Conservation (phyloP, 306 rosid genomes). For the Medicago arabica region DNA sequence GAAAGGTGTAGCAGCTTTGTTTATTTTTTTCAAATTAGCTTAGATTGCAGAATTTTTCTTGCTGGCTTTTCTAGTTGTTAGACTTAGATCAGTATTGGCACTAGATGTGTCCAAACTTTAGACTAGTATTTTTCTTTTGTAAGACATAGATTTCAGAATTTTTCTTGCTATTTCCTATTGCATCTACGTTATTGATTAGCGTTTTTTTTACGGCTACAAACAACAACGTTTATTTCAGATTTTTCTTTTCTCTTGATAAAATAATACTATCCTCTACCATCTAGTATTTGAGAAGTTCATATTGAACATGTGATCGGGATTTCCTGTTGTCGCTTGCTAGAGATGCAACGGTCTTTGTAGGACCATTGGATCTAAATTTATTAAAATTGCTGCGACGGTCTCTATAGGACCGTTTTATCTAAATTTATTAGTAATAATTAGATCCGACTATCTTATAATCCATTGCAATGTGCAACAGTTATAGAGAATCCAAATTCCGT, state of each 20-base stretch:
- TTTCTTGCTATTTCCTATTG: neutral
- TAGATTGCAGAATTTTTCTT: constrained; percentile 12
- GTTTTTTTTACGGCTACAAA: neutral
- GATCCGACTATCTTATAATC: neutral
- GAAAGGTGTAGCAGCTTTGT: constrained; percentile 58
- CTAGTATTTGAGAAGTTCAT: too few relatives aligned
- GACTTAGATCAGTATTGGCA: neutral
- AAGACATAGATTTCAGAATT: neutral
- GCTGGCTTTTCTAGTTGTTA: neutral
- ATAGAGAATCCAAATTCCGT: neutral
- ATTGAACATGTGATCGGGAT: too few relatives aligned
- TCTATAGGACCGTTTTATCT: neutral
- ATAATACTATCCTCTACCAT: neutral
- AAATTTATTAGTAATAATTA: neutral
- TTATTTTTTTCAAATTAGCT: constrained; percentile 50
- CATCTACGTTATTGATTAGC: neutral
- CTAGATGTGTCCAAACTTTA: neutral
- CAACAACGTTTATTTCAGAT: neutral
- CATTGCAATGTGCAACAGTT: neutral
- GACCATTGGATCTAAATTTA: too few relatives aligned
- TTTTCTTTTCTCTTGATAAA: neutral
- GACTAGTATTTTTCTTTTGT: neutral
- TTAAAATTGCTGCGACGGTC: neutral
- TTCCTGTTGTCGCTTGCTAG: neutral
- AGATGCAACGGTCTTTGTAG: neutral